Percentiles rank a stretch among this genome's conserved stretches.
Conservation (phyloP, 805 yeast genomes). For the Candida fluviatilis region DNA sequence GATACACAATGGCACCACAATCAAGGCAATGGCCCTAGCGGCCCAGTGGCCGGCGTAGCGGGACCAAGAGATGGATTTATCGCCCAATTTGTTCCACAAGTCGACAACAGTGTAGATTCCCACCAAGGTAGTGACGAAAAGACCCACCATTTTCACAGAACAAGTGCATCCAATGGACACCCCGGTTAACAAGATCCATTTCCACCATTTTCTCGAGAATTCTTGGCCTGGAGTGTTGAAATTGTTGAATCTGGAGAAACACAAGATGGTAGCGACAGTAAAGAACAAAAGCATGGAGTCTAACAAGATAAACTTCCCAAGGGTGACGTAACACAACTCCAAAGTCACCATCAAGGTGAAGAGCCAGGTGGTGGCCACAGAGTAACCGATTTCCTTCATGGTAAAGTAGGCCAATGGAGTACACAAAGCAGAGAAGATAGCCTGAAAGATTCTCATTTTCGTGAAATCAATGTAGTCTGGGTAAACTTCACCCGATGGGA, state of each 20-base stretch:
- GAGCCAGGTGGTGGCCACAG: constrained; percentile 50
- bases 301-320: constrained; percentile 69
- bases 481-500: constrained; percentile 60
- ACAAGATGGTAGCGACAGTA: constrained; percentile 72
- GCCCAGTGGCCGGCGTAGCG: constrained; percentile 60
- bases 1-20: constrained; percentile 57
- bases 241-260: constrained; percentile 69
- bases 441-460: constrained; percentile 70
- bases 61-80: constrained; percentile 47
- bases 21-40: constrained; percentile 60
- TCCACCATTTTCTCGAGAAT: constrained; percentile 86
- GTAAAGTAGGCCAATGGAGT: constrained; percentile 72
- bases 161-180: constrained; percentile 83
- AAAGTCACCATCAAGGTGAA: constrained; percentile 59
- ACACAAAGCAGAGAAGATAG: constrained; percentile 60
- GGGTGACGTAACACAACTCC: constrained; percentile 65
- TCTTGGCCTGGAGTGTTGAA: constrained; percentile 40
- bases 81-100: constrained; percentile 81
- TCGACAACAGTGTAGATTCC: constrained; percentile 89
- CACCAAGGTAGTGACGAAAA: constrained; percentile 80
- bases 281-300: constrained; percentile 77
- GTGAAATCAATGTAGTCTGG: constrained; percentile 60
- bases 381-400: constrained; percentile 53
- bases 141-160: constrained; percentile 95
- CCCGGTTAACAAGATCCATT: constrained; percentile 85